Conservation (phyloP, 257 asterid genomes). For the Ligustrum vulgare region DNA sequence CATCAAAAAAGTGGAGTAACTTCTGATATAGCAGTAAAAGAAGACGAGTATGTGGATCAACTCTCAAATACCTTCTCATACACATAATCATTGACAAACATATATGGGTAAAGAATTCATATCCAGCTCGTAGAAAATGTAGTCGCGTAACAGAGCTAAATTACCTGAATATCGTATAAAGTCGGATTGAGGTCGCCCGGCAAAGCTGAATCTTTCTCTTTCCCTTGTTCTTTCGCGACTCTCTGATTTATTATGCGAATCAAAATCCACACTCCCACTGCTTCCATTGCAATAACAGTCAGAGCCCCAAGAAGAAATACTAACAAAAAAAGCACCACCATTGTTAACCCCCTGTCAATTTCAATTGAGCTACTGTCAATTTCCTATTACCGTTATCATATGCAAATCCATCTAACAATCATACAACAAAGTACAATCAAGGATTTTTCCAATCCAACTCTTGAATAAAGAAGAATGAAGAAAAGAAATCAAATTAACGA, state of each 20-base stretch:
- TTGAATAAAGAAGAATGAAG: background rate
- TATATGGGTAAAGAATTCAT: background rate
- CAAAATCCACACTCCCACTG: slow-evolving; percentile 46
- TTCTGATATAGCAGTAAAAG: background rate
- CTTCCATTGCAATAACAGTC: slow-evolving; percentile 66
- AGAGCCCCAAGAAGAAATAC: slow-evolving; percentile 72
- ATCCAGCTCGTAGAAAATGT: background rate
- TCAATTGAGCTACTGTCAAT: background rate
- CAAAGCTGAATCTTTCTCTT: slow-evolving; percentile 25
- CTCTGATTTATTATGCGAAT: slow-evolving; percentile 54
- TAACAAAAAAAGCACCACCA: slow-evolving; percentile 47
- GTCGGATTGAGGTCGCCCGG: slow-evolving; percentile 45
- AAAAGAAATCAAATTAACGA: background rate
- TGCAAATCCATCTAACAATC: background rate
- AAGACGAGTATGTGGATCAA: background rate
- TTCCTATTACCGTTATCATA: background rate
- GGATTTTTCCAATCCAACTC: background rate
- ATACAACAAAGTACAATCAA: background rate
- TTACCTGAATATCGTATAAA: slow-evolving; percentile 63
- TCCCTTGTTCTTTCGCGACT: slow-evolving; percentile 33
- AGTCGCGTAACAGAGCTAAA: background rate
- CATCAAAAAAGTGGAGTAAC: background rate
- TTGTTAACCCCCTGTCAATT: slow-evolving; percentile 16
- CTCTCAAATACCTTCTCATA: background rate
- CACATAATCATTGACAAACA: background rate